Conservation (phyloP, 2,329 filamentous ascomycete genomes). For the Fusarium guadeloupense region DNA sequence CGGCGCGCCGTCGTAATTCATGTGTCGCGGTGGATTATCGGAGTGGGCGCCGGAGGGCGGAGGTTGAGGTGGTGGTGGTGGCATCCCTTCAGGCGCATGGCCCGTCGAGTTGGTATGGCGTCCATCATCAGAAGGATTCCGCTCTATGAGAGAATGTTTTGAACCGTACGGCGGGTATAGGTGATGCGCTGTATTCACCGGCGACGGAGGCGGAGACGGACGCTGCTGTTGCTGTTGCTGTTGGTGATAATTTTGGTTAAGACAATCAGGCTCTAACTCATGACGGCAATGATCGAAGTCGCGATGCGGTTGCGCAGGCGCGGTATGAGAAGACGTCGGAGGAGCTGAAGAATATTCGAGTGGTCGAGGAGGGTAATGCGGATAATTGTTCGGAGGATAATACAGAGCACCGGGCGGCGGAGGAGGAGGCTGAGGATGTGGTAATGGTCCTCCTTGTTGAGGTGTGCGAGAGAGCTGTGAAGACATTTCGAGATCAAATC, state of each 20-base stretch:
- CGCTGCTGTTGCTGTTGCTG: constrained; percentile 40
- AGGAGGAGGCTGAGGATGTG: too few species aligned
- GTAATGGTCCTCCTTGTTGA: too few species aligned
- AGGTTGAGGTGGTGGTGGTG: constrained; percentile 42
- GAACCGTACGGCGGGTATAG: constrained; percentile 56
- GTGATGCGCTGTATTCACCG: constrained; percentile 51
- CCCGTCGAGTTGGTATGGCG: constrained; percentile 64
- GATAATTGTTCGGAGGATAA: constrained; percentile 52
- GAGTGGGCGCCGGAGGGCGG: constrained; percentile 49
- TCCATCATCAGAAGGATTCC: constrained; percentile 62
- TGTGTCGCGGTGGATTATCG: constrained; percentile 61
- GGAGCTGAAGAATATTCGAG: constrained; percentile 47
- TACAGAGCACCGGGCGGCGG: too few species aligned
- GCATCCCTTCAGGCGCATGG: constrained; percentile 50
- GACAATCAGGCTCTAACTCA: constrained; percentile 64
- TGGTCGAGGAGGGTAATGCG: constrained; percentile 50
- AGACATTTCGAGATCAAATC: too few species aligned
- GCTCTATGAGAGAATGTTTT: constrained; percentile 65
- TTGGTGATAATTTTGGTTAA: constrained; percentile 63
- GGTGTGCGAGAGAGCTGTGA: too few species aligned
- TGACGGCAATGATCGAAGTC: constrained; percentile 65
- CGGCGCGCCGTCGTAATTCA: constrained; percentile 61
- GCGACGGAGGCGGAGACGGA: constrained; percentile 50
- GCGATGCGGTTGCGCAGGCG: constrained; percentile 47
- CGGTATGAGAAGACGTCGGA: constrained; percentile 42